Evolutionary conservation across 83 land plant genomes (phyloP), one percentile per base, ranked within the genome.

Genomic region (Thuja plicata): DNA sequence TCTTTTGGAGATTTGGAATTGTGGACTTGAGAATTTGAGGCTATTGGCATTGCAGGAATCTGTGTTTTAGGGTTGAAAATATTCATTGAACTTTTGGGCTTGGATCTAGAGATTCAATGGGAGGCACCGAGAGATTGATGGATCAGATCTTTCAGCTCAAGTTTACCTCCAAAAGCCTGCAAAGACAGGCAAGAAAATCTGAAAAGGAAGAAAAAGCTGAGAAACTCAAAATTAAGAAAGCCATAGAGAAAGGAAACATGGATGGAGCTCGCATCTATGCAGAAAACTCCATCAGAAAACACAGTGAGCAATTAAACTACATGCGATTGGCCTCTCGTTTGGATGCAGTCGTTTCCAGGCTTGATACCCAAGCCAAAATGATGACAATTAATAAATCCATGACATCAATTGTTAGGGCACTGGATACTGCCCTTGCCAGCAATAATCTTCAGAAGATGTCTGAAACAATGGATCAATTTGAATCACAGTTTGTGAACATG

Each of bases 171-270:
- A 97, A 97, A 85, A 89, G 93, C 40, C 95, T 97, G 45, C 95
- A 91, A 60, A 95, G 98, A 34, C 96, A 96, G 92, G 90, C 98
- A 6, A 90, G 93, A 38, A 97, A 97, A 79, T 94, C 97, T 93
- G 98, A 97, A 90, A 94, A 96, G 92, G 98, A 96, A 84, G 98
- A 97, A 93, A 97, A 97, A 71, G 66, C 90, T 34, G 96, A 97
- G 95, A 97, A 97, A 90, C 90, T 94, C 50, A 97, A 97, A 89
- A 94, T 97, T 40, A 97, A 97, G 94, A 97, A 96, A 87, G 98
- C 98, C 87, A 97, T 97, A 81, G 98, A 97, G 93, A 97, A 97
- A 89, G 98, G 98, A 9, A 97, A 97, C 92, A 93, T 97, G 96
- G 98, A 97, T 88, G 98, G 98, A 35, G 98, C 98, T 19, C 88